Evolutionary conservation across 495 filamentous ascomycete genomes (phyloP).

Genomic region (Talaromyces thailandensis): DNA sequence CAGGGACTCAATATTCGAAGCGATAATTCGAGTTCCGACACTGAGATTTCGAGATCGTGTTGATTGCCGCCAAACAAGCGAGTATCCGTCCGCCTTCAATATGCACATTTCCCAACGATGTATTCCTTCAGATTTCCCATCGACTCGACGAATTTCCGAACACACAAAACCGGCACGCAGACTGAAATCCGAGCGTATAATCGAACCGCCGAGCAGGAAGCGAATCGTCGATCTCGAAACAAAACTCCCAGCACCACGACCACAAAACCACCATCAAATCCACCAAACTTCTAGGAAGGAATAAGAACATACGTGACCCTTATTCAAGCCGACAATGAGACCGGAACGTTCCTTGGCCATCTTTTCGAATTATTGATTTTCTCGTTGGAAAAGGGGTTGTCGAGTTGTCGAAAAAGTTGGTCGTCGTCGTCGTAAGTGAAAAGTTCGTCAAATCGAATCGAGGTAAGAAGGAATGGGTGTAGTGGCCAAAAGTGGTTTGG

Average conservation of each 20-base stretch:
- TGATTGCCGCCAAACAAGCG: background rate
- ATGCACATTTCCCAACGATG: background rate
- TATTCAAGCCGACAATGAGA: slow-evolving; percentile 76
- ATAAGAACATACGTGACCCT: slow-evolving; percentile 67
- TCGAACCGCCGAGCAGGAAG: slow-evolving; percentile 9
- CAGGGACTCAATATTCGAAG: background rate
- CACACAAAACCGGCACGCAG: slow-evolving; percentile 7
- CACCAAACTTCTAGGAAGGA: slow-evolving; percentile 8
- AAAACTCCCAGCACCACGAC: background rate
- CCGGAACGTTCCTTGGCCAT: slow-evolving; percentile 64
- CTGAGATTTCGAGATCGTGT: background rate
- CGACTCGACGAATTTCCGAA: background rate
- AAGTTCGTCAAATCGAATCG: too few species aligned
- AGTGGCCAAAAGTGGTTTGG: slow-evolving; percentile 7
- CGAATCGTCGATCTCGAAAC: background rate
- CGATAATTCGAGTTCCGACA: background rate
- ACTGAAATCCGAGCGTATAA: slow-evolving; percentile 6
- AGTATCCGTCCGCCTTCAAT: background rate
- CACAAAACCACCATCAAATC: slow-evolving; percentile 10
- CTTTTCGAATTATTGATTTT: slow-evolving; percentile 26
- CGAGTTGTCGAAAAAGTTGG: background rate
- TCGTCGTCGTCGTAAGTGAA: background rate
- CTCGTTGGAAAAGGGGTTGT: background rate
- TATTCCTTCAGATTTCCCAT: background rate
- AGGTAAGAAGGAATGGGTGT: too few species aligned